These are phyloP conservation scores for Saksenaea vasiformis DNA, from an alignment of 371 early-diverging fungal genomes.

Conservation along the genomic window DNA sequence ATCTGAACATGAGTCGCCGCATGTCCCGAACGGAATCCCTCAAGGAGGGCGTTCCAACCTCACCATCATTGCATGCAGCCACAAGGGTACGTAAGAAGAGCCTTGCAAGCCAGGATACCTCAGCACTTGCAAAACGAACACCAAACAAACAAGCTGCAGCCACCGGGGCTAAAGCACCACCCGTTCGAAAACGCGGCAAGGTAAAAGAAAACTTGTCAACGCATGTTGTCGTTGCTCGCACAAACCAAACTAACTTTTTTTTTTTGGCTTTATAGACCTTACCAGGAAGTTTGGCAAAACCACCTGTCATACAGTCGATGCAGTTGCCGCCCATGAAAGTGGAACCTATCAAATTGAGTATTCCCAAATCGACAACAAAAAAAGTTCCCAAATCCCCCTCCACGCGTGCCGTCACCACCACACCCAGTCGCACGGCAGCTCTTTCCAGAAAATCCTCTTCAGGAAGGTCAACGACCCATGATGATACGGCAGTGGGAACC, in stretches of 20 bases:
- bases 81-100: constrained; percentile 30
- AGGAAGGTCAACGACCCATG: not conserved
- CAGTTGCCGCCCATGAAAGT: constrained; percentile 54
- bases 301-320: constrained; percentile 40
- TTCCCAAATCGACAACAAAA: constrained; percentile 19
- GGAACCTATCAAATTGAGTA: constrained; percentile 39
- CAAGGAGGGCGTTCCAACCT: constrained; percentile 46
- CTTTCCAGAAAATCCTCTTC: not conserved
- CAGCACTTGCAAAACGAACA: not conserved
- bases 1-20: not conserved
- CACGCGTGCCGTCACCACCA: constrained; percentile 1
- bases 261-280: constrained; percentile 32
- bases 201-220: constrained; percentile 15
- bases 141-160: constrained; percentile 1
- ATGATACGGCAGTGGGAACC: not conserved
- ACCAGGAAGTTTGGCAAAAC: constrained; percentile 50
- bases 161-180: not conserved
- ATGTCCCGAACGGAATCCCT: constrained; percentile 1
- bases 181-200: constrained; percentile 16
- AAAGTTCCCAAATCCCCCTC: not conserved
- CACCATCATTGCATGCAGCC: constrained; percentile 29
- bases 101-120: constrained; percentile 20
- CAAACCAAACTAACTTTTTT: not conserved
- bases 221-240: not conserved
- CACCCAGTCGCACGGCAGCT: not conserved